These are phyloP conservation scores for Cryphonectria naterciae DNA, from an alignment of 2,329 filamentous ascomycete genomes.

Conservation along the genomic window DNA sequence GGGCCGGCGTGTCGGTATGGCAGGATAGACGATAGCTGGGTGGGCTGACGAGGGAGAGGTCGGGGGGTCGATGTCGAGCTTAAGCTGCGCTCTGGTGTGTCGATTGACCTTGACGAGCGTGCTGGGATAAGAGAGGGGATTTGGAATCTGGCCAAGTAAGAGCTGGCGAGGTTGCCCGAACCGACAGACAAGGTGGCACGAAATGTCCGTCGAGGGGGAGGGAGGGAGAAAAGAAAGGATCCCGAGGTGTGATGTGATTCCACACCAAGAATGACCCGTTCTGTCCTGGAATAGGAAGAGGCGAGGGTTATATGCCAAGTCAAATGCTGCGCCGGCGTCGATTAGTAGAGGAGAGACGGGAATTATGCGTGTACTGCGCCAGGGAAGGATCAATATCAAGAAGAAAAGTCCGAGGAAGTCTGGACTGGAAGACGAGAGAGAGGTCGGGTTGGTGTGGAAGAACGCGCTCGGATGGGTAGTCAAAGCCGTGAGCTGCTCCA, in stretches of 20 bases:
- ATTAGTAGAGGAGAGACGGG: slow-evolving; percentile 3
- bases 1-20: slow-evolving; percentile 13
- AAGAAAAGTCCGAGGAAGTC: neutral
- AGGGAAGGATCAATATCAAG: slow-evolving; percentile 8
- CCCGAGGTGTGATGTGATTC: neutral
- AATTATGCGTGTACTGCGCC: neutral
- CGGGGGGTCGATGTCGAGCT: neutral
- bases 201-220: neutral
- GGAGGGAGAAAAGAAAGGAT: neutral
- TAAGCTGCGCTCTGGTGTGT: too few relatives aligned
- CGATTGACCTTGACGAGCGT: neutral
- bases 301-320: neutral
- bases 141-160: neutral
- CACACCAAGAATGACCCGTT: neutral
- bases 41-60: neutral
- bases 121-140: neutral
- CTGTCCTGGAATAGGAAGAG: neutral
- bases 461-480: neutral
- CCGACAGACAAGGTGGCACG: neutral
- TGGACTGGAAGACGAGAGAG: neutral
- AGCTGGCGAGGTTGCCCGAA: neutral
- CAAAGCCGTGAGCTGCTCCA: neutral
- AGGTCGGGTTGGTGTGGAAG: neutral
- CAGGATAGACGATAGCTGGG: neutral
- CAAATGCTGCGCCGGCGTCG: neutral